Conservation (phyloP, 2,329 filamentous ascomycete genomes). For the Trichophyton schoenleinii region DNA sequence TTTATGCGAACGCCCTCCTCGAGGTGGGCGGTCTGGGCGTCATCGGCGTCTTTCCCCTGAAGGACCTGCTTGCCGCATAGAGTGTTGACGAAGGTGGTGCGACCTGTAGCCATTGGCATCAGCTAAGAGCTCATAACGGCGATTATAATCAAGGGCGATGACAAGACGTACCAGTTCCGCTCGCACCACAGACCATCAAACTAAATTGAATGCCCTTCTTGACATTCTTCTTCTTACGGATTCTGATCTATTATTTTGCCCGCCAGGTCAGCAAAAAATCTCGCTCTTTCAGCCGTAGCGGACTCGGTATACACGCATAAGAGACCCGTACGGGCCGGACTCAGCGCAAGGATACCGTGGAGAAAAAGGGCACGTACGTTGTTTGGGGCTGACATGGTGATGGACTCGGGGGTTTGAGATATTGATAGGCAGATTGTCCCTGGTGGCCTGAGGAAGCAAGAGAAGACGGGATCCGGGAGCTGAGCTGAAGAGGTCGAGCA, state of each 20-base stretch:
- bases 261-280: constrained; percentile 2
- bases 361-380: constrained; percentile 33
- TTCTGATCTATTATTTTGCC: constrained; percentile 57
- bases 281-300: not conserved
- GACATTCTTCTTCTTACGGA: constrained; percentile 99
- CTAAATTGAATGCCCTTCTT: constrained; percentile 99
- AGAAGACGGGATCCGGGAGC: not conserved
- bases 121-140: constrained; percentile 13
- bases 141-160: constrained; percentile 4
- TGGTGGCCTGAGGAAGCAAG: not conserved
- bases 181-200: constrained; percentile 98
- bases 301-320: not conserved
- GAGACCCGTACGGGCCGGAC: not conserved
- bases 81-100: constrained; percentile 98
- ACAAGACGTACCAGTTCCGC: constrained; percentile 66
- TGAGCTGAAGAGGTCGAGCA: not conserved
- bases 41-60: constrained; percentile 81
- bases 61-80: constrained; percentile 93
- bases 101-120: constrained; percentile 44
- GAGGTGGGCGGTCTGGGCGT: constrained; percentile 73
- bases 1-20: constrained; percentile 98
- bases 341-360: not conserved
- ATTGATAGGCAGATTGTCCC: not conserved
- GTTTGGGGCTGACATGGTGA: constrained; percentile 43
- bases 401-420: constrained; percentile 15